A percentile compares a stretch with the other conserved stretches of the same genome.
These are phyloP conservation scores for Kondoa subrosea DNA, from an alignment of 768 basidiomycete species.

Conservation along the genomic window DNA sequence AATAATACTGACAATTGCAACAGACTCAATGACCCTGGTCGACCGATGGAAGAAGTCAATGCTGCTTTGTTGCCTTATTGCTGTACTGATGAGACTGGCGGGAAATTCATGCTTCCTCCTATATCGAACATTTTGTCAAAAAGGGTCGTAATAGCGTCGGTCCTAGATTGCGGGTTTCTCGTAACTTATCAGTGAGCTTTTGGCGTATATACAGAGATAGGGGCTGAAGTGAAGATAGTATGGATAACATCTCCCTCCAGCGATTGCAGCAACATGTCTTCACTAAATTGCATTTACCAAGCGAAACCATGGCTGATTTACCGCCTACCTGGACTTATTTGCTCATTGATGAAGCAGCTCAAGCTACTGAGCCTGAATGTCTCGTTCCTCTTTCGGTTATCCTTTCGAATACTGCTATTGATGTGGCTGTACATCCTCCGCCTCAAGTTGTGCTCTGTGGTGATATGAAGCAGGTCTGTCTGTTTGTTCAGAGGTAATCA, in stretches of 20 bases:
- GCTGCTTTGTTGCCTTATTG: conserved; percentile 25
- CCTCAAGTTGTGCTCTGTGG: conserved; percentile 31
- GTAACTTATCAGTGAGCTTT: conserved; percentile 22
- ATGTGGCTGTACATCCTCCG: conserved; percentile 3
- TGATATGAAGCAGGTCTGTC: conserved; percentile 31
- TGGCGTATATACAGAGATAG: background rate
- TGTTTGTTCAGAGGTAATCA: background rate
- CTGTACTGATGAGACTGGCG: conserved; percentile 21
- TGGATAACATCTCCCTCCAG: conserved; percentile 17
- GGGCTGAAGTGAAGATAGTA: background rate
- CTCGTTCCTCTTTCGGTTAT: conserved; percentile 29
- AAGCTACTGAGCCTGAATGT: conserved; percentile 32
- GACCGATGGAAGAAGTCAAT: conserved; percentile 32
- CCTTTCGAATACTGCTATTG: conserved; percentile 19
- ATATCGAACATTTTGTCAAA: conserved; percentile 25
- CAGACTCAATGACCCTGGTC: conserved; percentile 28
- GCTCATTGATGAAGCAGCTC: conserved; percentile 33
- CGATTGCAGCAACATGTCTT: background rate
- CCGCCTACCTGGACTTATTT: conserved; percentile 32
- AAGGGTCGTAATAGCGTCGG: conserved; percentile 29
- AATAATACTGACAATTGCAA: background rate
- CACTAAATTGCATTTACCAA: background rate
- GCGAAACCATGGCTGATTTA: background rate
- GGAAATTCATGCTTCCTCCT: conserved; percentile 21
- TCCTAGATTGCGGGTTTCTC: conserved; percentile 30